Evolutionary conservation across 257 asterid species (phyloP), one percentile per base, ranked within the genome.

Genomic region (Eucommia ulmoides): DNA sequence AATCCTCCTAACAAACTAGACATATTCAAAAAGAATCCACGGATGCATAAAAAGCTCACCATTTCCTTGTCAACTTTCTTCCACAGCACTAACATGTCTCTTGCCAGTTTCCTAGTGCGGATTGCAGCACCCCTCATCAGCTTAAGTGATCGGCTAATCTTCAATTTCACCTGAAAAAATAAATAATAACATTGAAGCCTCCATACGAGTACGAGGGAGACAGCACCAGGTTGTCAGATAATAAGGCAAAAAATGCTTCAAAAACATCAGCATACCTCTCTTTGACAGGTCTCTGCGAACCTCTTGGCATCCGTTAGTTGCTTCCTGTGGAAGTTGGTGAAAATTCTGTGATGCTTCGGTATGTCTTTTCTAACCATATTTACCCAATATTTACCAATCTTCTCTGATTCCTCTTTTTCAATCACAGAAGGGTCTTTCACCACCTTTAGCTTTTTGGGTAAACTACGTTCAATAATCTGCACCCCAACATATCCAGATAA

Each of bases 11-110:
- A n/a, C n/a, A n/a, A n/a, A n/a, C n/a, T n/a, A n/a, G n/a, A n/a
- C n/a, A n/a, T n/a, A n/a, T n/a, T n/a, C n/a, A n/a, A n/a, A n/a
- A n/a, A n/a, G n/a, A n/a, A 44, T 55, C 42, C 54, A 50, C 33
- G 38, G 55, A 46, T 15, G 35, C 19, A 58, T 24, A 54, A 65
- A 50, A 58, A 22, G 42, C 25, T 21, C 83, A 91, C 96, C 99
- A 86, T 91, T 93, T 91, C 96, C 70, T 86, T 86, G 68, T 91
- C 99, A 42, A 86, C 95, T 83, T 93, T 86, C 79, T 91, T 91
- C 99, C 99, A 91, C 62, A 77, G 77, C 21, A 83, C 88, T 24
- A 91, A 70, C 99, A 91, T 86, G 67, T 86, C 96, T 54, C 93
- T 81, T 7, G 96, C 88, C 76, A 91, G 64, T 75, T 74, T 86